Percentiles rank a stretch among this genome's conserved stretches.
These are phyloP conservation scores for Claviceps fusiformis DNA, from an alignment of 2,329 filamentous ascomycete genomes.

Conservation along the genomic window DNA sequence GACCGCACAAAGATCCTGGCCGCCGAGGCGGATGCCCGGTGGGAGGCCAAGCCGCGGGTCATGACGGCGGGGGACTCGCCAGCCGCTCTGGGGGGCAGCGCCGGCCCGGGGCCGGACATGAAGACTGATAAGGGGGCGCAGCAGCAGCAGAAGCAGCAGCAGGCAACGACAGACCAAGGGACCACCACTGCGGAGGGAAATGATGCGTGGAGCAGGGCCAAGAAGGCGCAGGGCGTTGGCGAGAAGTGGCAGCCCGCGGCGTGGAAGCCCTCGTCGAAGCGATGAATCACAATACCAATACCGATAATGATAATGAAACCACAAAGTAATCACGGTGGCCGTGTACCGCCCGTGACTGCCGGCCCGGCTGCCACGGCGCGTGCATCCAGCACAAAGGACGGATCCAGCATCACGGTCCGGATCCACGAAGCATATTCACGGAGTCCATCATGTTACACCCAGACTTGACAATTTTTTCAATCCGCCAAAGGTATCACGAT, in stretches of 20 bases:
- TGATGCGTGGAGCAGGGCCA: slow-evolving; percentile 47
- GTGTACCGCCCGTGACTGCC: no score
- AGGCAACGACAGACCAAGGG: no score
- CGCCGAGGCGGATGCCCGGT: slow-evolving; percentile 48
- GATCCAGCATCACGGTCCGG: no score
- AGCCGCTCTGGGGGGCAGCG: neutral
- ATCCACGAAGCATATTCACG: no score
- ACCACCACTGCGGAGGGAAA: slow-evolving; percentile 9
- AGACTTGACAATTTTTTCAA: no score
- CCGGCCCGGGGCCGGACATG: neutral
- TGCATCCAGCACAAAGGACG: no score
- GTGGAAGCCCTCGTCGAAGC: slow-evolving; percentile 36
- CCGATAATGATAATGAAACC: no score
- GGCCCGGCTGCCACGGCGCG: no score
- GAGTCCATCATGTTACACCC: no score
- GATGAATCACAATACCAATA: neutral
- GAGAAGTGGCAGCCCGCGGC: slow-evolving; percentile 55
- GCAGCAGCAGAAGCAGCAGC: neutral
- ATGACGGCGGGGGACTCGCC: slow-evolving; percentile 21
- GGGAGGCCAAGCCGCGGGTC: slow-evolving; percentile 44
- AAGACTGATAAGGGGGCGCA: neutral
- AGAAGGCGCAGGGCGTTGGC: slow-evolving; percentile 29
- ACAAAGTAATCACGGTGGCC: no score
- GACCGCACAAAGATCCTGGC: slow-evolving; percentile 41
- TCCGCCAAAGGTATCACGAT: no score